phyloP scores from a whole-genome alignment of 225 moss, liverwort and hornwort species.

The Takakia lepidozioides region DNA sequence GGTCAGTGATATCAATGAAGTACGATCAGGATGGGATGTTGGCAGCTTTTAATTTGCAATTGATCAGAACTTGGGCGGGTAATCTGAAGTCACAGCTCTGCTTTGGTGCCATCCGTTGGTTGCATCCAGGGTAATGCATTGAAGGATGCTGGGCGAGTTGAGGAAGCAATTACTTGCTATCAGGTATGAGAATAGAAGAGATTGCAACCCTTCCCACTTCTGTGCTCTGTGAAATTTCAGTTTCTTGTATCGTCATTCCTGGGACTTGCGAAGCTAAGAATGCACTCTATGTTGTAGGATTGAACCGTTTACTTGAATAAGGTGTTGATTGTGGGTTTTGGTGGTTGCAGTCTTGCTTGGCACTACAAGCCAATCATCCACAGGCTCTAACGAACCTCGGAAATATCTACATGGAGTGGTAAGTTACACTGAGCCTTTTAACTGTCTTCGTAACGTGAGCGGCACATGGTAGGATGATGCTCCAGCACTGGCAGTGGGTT shows the following conservation, averaged over 20 bases:
- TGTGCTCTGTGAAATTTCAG: too few species aligned
- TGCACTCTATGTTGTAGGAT: not conserved
- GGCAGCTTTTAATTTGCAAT: too few species aligned
- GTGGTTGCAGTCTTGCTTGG: conserved; percentile 66
- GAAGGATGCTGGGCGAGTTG: conserved; percentile 93
- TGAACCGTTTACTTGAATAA: not conserved
- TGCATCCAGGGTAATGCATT: conserved; percentile 81
- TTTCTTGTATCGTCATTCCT: too few species aligned
- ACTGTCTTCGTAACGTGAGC: too few species aligned
- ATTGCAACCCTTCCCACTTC: too few species aligned
- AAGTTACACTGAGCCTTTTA: too few species aligned
- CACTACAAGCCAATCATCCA: conserved; percentile 86
- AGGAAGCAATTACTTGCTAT: conserved; percentile 91
- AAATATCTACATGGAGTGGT: conserved; percentile 99
- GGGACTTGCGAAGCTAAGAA: not conserved
- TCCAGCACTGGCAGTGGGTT: too few species aligned
- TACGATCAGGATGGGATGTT: too few species aligned
- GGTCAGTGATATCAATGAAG: too few species aligned
- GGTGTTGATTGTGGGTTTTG: not conserved
- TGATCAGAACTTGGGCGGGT: too few species aligned
- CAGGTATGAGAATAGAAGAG: conserved; percentile 63
- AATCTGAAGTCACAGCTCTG: too few species aligned
- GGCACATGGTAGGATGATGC: too few species aligned
- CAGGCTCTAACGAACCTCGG: conserved; percentile 98
- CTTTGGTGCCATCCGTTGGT: not conserved